These are phyloP conservation scores for Tolypocladium amazonense DNA, from an alignment of 2,329 filamentous ascomycete species.

Conservation along the genomic window DNA sequence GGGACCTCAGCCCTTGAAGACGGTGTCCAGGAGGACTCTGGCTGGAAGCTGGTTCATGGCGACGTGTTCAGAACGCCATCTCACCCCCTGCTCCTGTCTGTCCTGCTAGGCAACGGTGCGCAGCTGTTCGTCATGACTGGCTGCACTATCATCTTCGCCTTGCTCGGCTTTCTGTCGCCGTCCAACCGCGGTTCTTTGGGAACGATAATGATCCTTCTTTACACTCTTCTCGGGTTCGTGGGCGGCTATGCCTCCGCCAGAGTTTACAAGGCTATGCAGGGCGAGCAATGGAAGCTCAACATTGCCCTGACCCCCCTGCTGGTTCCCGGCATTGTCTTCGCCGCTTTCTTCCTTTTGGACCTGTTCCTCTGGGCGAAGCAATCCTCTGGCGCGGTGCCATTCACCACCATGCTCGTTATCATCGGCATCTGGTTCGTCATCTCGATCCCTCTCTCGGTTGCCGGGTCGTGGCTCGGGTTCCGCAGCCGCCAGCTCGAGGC, in stretches of 20 bases:
- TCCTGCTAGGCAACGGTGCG: constrained; percentile 85
- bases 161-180: constrained; percentile 89
- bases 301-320: constrained; percentile 80
- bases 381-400: constrained; percentile 88
- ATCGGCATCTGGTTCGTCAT: constrained; percentile 95
- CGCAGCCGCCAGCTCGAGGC: constrained; percentile 59
- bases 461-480: constrained; percentile 90
- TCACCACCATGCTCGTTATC: constrained; percentile 92
- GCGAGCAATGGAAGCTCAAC: constrained; percentile 90
- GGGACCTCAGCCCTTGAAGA: constrained; percentile 74
- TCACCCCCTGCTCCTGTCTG: constrained; percentile 71
- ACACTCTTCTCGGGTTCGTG: constrained; percentile 85
- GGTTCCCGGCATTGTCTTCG: constrained; percentile 79
- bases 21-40: constrained; percentile 92
- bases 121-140: constrained; percentile 98
- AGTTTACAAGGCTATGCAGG: constrained; percentile 89
- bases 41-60: constrained; percentile 96
- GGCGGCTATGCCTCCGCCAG: constrained; percentile 84
- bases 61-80: constrained; percentile 90
- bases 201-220: constrained; percentile 86
- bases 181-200: constrained; percentile 91
- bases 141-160: constrained; percentile 83
- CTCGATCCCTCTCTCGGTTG: constrained; percentile 81
- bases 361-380: constrained; percentile 92
- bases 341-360: constrained; percentile 84